Evolutionary conservation across 345 rosid species (phyloP).

Genomic region (Clausena lansium): DNA sequence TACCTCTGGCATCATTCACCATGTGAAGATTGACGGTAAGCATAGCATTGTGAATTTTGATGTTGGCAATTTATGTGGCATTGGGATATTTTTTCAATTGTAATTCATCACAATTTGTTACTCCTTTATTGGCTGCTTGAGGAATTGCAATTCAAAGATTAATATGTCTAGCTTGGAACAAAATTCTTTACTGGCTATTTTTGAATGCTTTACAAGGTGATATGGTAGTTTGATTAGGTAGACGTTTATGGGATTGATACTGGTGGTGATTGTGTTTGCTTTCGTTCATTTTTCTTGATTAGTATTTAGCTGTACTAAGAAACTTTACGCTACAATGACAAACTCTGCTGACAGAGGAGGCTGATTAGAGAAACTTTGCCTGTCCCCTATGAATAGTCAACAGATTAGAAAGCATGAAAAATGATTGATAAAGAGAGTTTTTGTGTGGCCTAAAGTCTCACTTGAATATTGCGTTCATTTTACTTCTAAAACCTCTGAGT

Average conservation of each 20-base stretch:
- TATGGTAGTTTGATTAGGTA: background rate
- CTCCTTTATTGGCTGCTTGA: background rate
- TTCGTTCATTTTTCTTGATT: background rate
- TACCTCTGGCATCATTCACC: constrained; percentile 86
- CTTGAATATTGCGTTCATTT: background rate
- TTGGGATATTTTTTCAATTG: background rate
- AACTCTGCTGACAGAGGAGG: background rate
- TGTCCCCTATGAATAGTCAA: background rate
- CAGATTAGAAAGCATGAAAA: background rate
- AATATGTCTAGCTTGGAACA: background rate
- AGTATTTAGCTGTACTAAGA: too few relatives aligned
- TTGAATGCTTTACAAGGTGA: background rate
- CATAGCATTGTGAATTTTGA: background rate
- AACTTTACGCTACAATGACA: background rate
- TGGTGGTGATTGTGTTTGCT: background rate
- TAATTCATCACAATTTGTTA: background rate
- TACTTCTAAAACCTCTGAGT: background rate
- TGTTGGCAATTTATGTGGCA: background rate
- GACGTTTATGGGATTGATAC: background rate
- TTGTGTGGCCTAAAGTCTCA: too few relatives aligned
- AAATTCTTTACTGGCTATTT: background rate
- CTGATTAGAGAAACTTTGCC: background rate
- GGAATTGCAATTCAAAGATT: background rate
- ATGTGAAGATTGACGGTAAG: constrained; percentile 67
- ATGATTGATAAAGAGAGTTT: too few relatives aligned